Evolutionary conservation across 768 basidiomycete species (phyloP).

Genomic region (Trametes punicea): DNA sequence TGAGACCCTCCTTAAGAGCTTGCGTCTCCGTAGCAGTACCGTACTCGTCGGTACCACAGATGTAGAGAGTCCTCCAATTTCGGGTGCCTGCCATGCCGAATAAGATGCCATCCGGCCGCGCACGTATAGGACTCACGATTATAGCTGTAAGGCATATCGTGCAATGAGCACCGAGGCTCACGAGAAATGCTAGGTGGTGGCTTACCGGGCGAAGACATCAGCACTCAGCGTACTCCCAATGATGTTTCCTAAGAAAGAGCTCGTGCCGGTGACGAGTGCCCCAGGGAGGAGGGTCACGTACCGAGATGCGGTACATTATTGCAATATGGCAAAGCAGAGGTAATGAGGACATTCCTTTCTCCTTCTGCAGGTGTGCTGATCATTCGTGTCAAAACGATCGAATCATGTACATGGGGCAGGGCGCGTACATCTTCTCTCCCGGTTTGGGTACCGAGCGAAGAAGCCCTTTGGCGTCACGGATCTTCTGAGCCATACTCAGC

Average conservation of each 20-base stretch:
- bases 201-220: slow-evolving; percentile 92
- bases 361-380: slow-evolving; percentile 75
- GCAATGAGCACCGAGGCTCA: neutral
- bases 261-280: slow-evolving; percentile 7
- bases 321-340: slow-evolving; percentile 93
- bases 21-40: slow-evolving; percentile 99
- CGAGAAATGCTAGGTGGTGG: slow-evolving; percentile 14
- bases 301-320: slow-evolving; percentile 98
- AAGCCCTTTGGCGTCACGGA: slow-evolving; percentile 41
- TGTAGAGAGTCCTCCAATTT: slow-evolving; percentile 87
- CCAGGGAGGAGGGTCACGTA: slow-evolving; percentile 32
- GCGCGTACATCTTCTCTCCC: slow-evolving; percentile 42
- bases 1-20: slow-evolving; percentile 82
- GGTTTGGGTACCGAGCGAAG: slow-evolving; percentile 41
- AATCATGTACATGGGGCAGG: neutral
- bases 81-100: slow-evolving; percentile 46
- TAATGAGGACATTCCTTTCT: slow-evolving; percentile 85
- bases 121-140: slow-evolving; percentile 17
- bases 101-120: neutral
- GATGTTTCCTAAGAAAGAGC: slow-evolving; percentile 59
- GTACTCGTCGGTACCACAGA: slow-evolving; percentile 99
- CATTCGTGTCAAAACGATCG: neutral
- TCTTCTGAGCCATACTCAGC: slow-evolving; percentile 34
- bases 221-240: slow-evolving; percentile 96
- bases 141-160: neutral